These are phyloP conservation scores for Fraxinus sp. DNA, from an alignment of 305 asterid genomes.

Conservation along the genomic window DNA sequence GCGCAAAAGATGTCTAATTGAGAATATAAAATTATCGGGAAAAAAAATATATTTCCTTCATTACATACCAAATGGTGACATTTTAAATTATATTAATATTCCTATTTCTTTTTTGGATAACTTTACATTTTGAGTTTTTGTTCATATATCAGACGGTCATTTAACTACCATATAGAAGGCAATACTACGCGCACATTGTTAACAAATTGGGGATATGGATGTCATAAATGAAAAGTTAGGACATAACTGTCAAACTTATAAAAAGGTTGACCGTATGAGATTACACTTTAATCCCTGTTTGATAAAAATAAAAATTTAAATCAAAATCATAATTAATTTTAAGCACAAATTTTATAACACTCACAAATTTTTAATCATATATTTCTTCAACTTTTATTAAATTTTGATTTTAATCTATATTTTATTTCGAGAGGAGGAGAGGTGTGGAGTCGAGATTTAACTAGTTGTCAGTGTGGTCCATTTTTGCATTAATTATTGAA, in stretches of 20 bases:
- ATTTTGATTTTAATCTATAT: no score
- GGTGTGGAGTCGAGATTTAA: no score
- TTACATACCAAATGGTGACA: neutral
- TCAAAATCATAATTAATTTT: no score
- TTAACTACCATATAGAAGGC: neutral
- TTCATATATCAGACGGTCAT: neutral
- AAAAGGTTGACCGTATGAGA: neutral
- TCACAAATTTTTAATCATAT: no score
- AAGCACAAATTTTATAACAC: no score
- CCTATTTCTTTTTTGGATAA: neutral
- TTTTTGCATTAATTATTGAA: no score
- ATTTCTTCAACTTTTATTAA: no score
- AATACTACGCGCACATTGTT: neutral
- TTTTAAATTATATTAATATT: no score
- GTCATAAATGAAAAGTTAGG: neutral
- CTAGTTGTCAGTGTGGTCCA: no score
- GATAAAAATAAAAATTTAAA: no score
- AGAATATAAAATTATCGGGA: neutral
- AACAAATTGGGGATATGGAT: neutral
- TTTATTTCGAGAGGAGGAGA: no score
- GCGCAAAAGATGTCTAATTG: neutral
- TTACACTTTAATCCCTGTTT: neutral
- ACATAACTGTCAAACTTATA: neutral
- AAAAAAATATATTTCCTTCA: neutral
- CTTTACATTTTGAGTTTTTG: no score